These are phyloP conservation scores for Eimeria falciformis DNA, from an alignment of 169 alveolate species.

Conservation along the genomic window DNA sequence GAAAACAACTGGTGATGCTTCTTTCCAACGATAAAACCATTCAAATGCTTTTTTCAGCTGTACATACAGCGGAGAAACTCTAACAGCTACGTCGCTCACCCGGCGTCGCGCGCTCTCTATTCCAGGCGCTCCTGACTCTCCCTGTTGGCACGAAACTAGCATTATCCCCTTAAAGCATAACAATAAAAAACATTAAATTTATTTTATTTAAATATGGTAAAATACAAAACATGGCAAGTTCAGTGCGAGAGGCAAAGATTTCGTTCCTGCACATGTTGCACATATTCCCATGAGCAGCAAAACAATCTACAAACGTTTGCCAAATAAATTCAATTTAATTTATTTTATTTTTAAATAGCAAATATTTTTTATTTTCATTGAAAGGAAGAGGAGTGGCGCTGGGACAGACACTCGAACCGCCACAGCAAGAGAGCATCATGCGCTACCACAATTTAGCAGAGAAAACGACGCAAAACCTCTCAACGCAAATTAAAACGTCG, in stretches of 20 bases:
- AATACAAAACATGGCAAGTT: neutral
- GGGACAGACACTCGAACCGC: neutral
- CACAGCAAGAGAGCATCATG: neutral
- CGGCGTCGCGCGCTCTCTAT: too few relatives aligned
- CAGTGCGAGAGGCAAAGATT: neutral
- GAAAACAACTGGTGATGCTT: too few relatives aligned
- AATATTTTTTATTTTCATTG: neutral
- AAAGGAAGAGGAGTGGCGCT: too few relatives aligned
- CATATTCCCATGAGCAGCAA: neutral
- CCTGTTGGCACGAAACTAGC: neutral
- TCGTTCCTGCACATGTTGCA: neutral
- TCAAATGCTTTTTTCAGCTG: neutral
- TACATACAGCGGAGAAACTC: neutral
- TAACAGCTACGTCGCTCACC: neutral
- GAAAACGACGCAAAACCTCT: too few relatives aligned
- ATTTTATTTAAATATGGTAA: too few relatives aligned
- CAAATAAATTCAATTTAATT: neutral
- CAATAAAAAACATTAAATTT: neutral
- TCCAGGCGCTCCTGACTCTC: neutral
- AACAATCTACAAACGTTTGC: neutral
- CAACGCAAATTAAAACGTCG: too few relatives aligned
- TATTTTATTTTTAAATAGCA: too few relatives aligned
- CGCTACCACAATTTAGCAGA: neutral
- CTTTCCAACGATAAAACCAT: neutral
- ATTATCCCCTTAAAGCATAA: neutral